Evolutionary conservation across 148 eudicot species (phyloP), one percentile per base, ranked within the genome.

Genomic region (Rhododendron griersonianum): DNA sequence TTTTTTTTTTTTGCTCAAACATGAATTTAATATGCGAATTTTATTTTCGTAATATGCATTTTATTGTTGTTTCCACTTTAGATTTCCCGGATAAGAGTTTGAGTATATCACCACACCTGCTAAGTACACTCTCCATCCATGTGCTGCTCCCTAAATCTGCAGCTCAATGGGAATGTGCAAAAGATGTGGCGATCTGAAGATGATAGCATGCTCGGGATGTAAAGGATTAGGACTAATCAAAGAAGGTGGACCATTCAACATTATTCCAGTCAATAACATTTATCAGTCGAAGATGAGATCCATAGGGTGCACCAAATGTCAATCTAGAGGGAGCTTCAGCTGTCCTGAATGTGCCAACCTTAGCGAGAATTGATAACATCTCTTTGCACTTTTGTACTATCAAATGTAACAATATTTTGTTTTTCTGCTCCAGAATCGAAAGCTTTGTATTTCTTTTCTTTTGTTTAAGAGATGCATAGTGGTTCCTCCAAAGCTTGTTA

Each of bases 141-240:
- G 30, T 11, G 67, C 47, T 53, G 55, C 71, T 82, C 16, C 39
- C 55, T 71, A 6, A 6, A 57, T 73, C 39, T 74, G 87, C 94
- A 95, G 98, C 84, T 92, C 98, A 10, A 67, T 94, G 44, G 92
- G 94, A 13, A 94, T 94, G 98, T 94, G 98, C 90, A 94, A 90
- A 69, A 89, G 86, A 91, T 95, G 98, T 61, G 98, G 98, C 23
- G 95, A 94, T 86, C 87, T 95, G 84, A 94, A 86, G 90, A 57
- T 91, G 87, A 91, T 94, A 85, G 93, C 95, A 45, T 95, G 98
- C 90, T 77, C 88, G 55, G 88, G 59, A 39, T 95, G 98, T 87
- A 93, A 85, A 85, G 98, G 98, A 47, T 84, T 89, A 15, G 98
- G 98, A 7, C 84, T 84, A 2, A 37, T 92, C 47, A 89, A 84